Conservation (phyloP, 129 eudicot genomes). For the Kitagawia praeruptora region DNA sequence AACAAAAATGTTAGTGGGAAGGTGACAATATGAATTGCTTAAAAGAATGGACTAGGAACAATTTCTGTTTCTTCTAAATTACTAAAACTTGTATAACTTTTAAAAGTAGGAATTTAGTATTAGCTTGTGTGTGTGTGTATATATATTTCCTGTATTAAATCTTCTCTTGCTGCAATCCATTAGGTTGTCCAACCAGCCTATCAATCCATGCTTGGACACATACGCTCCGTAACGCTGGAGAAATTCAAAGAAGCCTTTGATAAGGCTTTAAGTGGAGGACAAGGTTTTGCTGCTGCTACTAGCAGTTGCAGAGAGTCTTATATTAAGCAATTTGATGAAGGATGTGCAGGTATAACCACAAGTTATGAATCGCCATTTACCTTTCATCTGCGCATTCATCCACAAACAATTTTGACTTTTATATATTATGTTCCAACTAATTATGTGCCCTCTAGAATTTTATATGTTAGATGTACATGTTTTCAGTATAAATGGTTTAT, state of each 20-base stretch:
- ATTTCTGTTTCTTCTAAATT: background rate
- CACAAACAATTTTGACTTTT: background rate
- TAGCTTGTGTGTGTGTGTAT: background rate
- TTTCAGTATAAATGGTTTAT: background rate
- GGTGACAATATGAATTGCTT: background rate
- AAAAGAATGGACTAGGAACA: background rate
- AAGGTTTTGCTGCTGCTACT: slow-evolving; percentile 61
- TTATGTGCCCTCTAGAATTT: background rate
- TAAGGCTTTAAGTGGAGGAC: slow-evolving; percentile 47
- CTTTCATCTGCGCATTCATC: background rate
- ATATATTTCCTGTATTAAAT: slow-evolving; percentile 1
- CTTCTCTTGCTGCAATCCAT: slow-evolving; percentile 1
- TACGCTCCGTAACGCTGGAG: slow-evolving; percentile 50
- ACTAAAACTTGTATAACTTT: too few relatives aligned
- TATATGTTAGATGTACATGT: background rate
- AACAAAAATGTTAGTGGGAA: background rate
- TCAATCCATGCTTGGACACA: slow-evolving; percentile 52
- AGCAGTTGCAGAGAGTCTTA: slow-evolving; percentile 37
- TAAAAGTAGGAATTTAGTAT: background rate
- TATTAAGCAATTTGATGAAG: slow-evolving; percentile 43
- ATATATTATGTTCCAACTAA: background rate
- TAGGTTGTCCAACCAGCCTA: slow-evolving; percentile 64
- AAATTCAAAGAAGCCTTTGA: slow-evolving; percentile 63
- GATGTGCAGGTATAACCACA: slow-evolving; percentile 45
- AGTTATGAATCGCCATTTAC: background rate